Percentiles rank a stretch among this genome's conserved stretches.
phyloP scores from a whole-genome alignment of 306 rosid genomes.

The Pyrus betulifolia region DNA sequence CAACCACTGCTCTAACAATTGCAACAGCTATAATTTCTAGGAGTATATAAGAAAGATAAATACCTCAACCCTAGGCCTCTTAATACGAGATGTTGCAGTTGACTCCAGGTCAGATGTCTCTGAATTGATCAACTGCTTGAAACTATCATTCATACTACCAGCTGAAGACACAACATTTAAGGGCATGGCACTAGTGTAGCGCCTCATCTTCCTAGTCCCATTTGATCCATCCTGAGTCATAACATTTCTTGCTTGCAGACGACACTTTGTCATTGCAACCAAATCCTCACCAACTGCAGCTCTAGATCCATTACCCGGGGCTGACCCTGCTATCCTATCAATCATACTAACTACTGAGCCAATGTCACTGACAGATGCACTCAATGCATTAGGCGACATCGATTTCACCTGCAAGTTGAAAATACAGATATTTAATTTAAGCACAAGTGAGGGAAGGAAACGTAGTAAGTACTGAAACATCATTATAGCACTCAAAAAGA shows the following conservation, averaged over 20 bases:
- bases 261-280: slow-evolving; percentile 90
- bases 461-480: background rate
- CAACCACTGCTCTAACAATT: too few relatives aligned
- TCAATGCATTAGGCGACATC: slow-evolving; percentile 53
- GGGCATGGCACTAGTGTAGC: slow-evolving; percentile 69
- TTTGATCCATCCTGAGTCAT: slow-evolving; percentile 63
- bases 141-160: slow-evolving; percentile 57
- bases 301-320: slow-evolving; percentile 91
- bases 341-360: slow-evolving; percentile 82
- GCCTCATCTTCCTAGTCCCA: slow-evolving; percentile 80
- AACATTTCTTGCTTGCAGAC: slow-evolving; percentile 65
- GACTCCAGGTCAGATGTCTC: slow-evolving; percentile 72
- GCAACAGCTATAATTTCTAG: background rate
- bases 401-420: slow-evolving; percentile 64
- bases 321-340: slow-evolving; percentile 93
- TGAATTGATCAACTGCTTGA: slow-evolving; percentile 38
- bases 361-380: slow-evolving; percentile 74
- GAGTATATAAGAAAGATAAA: background rate
- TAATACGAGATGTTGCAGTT: slow-evolving; percentile 61
- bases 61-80: slow-evolving; percentile 75
- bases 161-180: slow-evolving; percentile 61
- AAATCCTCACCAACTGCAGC: slow-evolving; percentile 96
- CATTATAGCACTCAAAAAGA: slow-evolving; percentile 3
- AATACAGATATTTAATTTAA: background rate
- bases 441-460: background rate